Percentiles rank a stretch among this genome's conserved stretches.
Conservation (phyloP, 257 asterid genomes). For the Solanum pinnatisectum region DNA sequence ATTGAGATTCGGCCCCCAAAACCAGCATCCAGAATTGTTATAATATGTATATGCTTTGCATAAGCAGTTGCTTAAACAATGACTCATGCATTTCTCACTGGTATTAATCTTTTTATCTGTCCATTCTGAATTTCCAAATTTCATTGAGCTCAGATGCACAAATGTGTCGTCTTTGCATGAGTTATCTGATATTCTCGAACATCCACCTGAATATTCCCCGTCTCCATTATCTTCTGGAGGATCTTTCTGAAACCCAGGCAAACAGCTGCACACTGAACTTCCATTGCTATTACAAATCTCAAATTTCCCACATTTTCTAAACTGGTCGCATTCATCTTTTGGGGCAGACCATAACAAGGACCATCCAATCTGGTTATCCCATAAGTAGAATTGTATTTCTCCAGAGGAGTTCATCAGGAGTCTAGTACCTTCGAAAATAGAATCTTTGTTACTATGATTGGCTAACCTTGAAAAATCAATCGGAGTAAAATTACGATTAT, state of each 20-base stretch:
- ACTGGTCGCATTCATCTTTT: neutral
- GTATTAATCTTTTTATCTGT: neutral
- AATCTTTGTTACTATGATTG: neutral
- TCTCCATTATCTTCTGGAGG: neutral
- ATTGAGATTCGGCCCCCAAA: slow-evolving; percentile 3
- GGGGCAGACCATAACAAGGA: slow-evolving; percentile 6
- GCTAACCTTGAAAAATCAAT: neutral
- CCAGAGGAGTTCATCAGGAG: slow-evolving; percentile 25
- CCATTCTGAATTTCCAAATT: neutral
- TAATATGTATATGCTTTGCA: slow-evolving; percentile 19
- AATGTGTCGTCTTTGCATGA: slow-evolving; percentile 6
- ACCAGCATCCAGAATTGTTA: neutral
- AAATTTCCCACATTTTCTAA: slow-evolving; percentile 17
- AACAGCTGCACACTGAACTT: slow-evolving; percentile 6
- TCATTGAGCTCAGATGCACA: neutral
- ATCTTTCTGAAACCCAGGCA: slow-evolving; percentile 8
- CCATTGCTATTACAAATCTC: slow-evolving; percentile 4
- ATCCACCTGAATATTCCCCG: slow-evolving; percentile 6
- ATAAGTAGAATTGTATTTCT: slow-evolving; percentile 8
- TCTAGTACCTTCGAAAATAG: neutral
- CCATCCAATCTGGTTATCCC: neutral
- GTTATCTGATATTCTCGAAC: neutral
- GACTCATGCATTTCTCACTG: neutral
- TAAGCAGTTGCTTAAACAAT: slow-evolving; percentile 4
- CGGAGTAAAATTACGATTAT: neutral